Evolutionary conservation across 2,329 filamentous ascomycete species (phyloP), one percentile per base, ranked within the genome.

Genomic region (Knufia fluminis): DNA sequence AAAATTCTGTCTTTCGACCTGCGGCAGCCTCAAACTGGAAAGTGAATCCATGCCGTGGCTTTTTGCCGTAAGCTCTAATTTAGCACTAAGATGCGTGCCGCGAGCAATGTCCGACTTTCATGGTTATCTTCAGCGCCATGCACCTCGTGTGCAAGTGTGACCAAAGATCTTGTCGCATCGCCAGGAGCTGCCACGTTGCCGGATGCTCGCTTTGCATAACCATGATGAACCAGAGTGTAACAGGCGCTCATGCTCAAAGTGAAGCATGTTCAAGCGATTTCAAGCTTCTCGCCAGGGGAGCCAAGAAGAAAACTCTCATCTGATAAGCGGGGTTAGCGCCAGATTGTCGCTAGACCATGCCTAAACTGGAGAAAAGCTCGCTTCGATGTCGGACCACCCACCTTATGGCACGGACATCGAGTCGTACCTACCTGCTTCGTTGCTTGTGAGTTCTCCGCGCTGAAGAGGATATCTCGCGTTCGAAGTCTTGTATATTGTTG

Each of bases 241-340:
- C 12, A 28, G 12, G 26, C 26, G 6, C 26, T 28, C 26, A 12
- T 6, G 26, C 12, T 12, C 12, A 12, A 28, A 28, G 35, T 38
- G 17, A 46, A 46, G 44, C 44, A 23, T 38, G 14, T 28, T 22
- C 33, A 38, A 36, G 28, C 31, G 17, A 22, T 8, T 26, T 9
- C 33, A 36, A 46, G 43, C 24, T 33, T 14, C 10, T 8, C 14
- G 24, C n/a, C 2, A 36, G 33, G 12, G 14, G 3, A 7, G 28
- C 31, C 28, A 46, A 46, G 44, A 24, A n/a, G 2, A 46, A 46
- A 46, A 46, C 12, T 20, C 12, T 46, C 31, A 46, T 46, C 44
- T 23, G 44, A 46, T 46, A 46, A 46, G 32, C 31, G 16, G 44
- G 20, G 22, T 3, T 14, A n/a, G 19, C 3, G n/a, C 16, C 8